Percentiles rank a stretch among this genome's conserved stretches.
phyloP scores from a whole-genome alignment of 306 rosid species.

The barrel medic (Medicago truncatula) region DNA sequence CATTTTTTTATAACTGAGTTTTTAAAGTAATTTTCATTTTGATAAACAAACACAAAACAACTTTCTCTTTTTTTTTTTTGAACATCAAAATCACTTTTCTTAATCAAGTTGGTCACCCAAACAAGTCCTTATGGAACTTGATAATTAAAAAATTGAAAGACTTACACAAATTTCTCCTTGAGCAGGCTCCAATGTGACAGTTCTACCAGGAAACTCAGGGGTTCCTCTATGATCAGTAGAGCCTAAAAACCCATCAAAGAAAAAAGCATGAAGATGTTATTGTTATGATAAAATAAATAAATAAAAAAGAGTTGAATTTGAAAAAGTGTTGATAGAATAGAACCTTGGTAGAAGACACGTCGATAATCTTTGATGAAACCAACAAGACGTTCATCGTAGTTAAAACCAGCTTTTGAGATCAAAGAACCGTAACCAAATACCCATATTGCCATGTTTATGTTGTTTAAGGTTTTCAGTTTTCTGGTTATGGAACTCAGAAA shows the following conservation, averaged over 20 bases:
- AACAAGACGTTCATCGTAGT: conserved; percentile 64
- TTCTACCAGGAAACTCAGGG: conserved; percentile 86
- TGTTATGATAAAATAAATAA: no score
- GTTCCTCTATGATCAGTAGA: conserved; percentile 97
- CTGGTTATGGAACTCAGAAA: no score
- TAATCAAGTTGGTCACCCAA: no score
- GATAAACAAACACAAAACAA: no score
- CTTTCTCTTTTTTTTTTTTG: no score
- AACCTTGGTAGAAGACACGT: conserved; percentile 95
- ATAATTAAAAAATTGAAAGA: conserved; percentile 12
- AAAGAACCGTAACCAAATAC: conserved; percentile 94
- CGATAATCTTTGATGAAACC: conserved; percentile 91
- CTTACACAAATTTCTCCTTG: conserved; percentile 82
- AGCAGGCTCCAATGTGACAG: conserved; percentile 90
- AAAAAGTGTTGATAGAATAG: background rate
- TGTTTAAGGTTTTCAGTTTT: no score
- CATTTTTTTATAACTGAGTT: no score
- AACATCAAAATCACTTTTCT: no score
- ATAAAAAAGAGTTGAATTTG: background rate
- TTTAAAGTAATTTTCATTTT: no score
- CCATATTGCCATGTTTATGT: conserved; percentile 74
- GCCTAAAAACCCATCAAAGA: conserved; percentile 58
- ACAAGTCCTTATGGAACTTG: background rate
- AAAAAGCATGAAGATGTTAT: background rate
- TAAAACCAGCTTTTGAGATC: conserved; percentile 79